Conservation (phyloP, 2,329 filamentous ascomycete genomes). For the Apiospora koreana region DNA sequence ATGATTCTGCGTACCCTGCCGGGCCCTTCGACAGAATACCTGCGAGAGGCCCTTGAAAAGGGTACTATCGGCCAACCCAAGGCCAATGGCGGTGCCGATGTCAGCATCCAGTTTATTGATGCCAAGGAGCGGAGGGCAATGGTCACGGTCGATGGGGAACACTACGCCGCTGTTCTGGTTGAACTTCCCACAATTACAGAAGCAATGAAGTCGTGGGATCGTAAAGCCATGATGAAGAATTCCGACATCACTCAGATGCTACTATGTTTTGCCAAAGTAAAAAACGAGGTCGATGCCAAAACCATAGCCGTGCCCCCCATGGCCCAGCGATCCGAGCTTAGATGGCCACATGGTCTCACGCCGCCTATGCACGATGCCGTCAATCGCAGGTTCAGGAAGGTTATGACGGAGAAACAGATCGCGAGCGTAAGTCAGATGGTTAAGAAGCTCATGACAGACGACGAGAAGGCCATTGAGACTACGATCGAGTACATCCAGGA, state of each 20-base stretch:
- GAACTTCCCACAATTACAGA: conserved; percentile 87
- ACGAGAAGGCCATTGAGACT: conserved; percentile 61
- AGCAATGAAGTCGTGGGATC: conserved; percentile 92
- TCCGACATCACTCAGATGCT: conserved; percentile 90
- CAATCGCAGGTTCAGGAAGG: conserved; percentile 80
- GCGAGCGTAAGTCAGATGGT: conserved; percentile 83
- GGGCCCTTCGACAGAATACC: conserved; percentile 81
- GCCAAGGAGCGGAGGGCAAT: conserved; percentile 72
- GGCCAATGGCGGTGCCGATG: conserved; percentile 70
- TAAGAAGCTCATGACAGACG: conserved; percentile 70
- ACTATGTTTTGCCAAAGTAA: conserved; percentile 70
- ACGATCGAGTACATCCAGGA: conserved; percentile 60
- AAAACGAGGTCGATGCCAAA: conserved; percentile 65
- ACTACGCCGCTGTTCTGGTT: conserved; percentile 77
- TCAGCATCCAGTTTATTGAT: conserved; percentile 79
- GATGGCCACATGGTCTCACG: conserved; percentile 83
- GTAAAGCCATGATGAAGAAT: conserved; percentile 83
- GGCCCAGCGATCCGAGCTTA: conserved; percentile 63
- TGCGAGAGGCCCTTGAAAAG: conserved; percentile 74
- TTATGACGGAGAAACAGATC: conserved; percentile 79
- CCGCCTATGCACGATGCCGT: conserved; percentile 86
- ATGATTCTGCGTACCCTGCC: conserved; percentile 88
- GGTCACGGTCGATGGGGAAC: conserved; percentile 66
- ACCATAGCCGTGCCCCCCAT: conserved; percentile 70
- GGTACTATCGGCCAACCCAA: conserved; percentile 71